Percentiles rank a stretch among this genome's conserved stretches.
phyloP scores from a whole-genome alignment of 2,329 filamentous ascomycete species.

The Hymenoscyphus fraxineus region DNA sequence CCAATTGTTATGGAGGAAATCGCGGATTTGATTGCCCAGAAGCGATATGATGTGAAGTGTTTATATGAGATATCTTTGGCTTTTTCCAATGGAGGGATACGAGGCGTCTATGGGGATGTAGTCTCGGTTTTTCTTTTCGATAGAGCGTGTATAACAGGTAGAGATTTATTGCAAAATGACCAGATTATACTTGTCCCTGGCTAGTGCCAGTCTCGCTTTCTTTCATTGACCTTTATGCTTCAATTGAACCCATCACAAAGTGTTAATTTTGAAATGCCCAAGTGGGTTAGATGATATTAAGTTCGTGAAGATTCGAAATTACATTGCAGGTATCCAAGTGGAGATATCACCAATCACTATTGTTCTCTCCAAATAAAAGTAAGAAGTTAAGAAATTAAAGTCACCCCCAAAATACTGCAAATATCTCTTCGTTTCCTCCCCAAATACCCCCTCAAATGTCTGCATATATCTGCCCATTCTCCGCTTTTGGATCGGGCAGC shows the following conservation, averaged over 20 bases:
- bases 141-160: slow-evolving; percentile 12
- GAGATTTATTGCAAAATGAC: neutral
- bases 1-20: no score
- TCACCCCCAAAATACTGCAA: neutral
- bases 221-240: neutral
- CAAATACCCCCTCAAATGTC: neutral
- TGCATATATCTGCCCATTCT: neutral
- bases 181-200: neutral
- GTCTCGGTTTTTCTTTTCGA: neutral
- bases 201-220: neutral
- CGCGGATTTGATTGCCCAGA: no score
- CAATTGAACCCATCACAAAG: neutral
- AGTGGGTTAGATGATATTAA: neutral
- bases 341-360: neutral
- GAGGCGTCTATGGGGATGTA: neutral
- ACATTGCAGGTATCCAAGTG: neutral
- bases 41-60: neutral
- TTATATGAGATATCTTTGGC: neutral
- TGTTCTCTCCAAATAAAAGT: neutral
- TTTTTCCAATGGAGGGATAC: neutral
- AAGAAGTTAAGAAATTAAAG: neutral
- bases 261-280: neutral
- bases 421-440: neutral
- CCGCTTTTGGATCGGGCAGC: neutral
- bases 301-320: neutral